Conservation (phyloP, 2,329 filamentous ascomycete species). For the Xylaria sp. region DNA sequence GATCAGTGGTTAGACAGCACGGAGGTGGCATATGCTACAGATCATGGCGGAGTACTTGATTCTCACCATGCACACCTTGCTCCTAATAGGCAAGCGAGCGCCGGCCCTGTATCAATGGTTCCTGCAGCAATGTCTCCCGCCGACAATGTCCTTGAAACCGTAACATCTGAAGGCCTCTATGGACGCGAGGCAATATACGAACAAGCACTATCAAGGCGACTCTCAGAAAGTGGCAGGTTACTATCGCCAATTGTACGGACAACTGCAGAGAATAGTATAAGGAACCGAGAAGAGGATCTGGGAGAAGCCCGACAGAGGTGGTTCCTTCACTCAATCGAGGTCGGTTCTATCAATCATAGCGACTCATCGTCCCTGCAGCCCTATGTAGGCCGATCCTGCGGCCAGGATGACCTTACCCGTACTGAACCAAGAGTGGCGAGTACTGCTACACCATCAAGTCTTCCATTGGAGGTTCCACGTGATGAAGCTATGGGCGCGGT, state of each 20-base stretch:
- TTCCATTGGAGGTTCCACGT: not conserved
- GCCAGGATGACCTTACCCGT: slow-evolving; percentile 4
- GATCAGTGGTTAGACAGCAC: slow-evolving; percentile 4
- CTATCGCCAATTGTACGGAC: not conserved
- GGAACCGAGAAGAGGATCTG: not conserved
- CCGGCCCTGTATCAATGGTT: not conserved
- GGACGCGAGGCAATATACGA: slow-evolving; percentile 22
- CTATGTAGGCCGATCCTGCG: not conserved
- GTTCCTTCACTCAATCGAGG: not conserved
- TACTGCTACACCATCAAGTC: not conserved
- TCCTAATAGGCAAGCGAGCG: not conserved
- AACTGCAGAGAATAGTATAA: not conserved
- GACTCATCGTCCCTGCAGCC: not conserved
- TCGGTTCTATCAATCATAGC: not conserved
- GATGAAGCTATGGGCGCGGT: not conserved
- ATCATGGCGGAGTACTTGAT: not conserved
- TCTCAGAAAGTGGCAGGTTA: not conserved
- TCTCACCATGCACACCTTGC: not conserved
- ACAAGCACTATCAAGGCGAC: not conserved
- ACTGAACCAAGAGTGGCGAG: not conserved
- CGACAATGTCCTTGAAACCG: not conserved
- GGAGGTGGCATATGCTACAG: not conserved
- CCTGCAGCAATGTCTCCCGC: not conserved
- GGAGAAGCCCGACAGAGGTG: not conserved
- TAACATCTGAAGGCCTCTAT: slow-evolving; percentile 27